Conservation (phyloP, 2,329 filamentous ascomycete species). For the Apiospora aurea region DNA sequence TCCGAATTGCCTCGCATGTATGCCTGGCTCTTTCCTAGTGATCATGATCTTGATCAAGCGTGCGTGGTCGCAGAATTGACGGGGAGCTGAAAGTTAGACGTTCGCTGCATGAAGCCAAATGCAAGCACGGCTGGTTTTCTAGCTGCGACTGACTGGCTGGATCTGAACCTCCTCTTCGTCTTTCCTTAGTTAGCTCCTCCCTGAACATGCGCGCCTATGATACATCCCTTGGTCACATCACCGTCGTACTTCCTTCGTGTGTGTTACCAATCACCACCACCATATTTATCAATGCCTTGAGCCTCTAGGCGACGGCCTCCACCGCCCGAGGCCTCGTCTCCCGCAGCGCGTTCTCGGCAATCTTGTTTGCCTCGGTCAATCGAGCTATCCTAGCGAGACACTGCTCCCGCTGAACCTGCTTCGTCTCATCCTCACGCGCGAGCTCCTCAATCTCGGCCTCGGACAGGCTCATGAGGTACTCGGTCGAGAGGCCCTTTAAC, state of each 20-base stretch:
- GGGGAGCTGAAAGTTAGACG: background rate
- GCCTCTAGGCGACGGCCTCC: background rate
- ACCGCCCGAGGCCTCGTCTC: constrained; percentile 13
- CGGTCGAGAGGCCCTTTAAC: constrained; percentile 34
- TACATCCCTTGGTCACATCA: background rate
- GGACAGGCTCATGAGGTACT: constrained; percentile 32
- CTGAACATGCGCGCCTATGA: background rate
- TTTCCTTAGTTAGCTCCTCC: background rate
- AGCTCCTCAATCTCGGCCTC: constrained; percentile 34
- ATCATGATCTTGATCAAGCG: background rate
- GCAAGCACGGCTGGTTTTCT: background rate
- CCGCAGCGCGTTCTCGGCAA: constrained; percentile 18
- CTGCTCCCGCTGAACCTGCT: constrained; percentile 25
- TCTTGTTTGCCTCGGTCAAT: constrained; percentile 9
- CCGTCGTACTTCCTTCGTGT: background rate
- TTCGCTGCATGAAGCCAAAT: background rate
- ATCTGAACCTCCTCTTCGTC: background rate
- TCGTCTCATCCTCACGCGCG: constrained; percentile 36
- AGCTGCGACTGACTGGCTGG: background rate
- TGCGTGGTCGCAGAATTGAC: background rate
- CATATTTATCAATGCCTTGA: background rate
- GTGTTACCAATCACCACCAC: background rate
- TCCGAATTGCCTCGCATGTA: background rate
- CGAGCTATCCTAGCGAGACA: constrained; percentile 24
- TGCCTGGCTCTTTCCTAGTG: too few relatives aligned